Percentiles rank a stretch among this genome's conserved stretches.
Evolutionary conservation across 2,329 filamentous ascomycete species (phyloP).

Genomic region (Ceratocystis lukuohia): DNA sequence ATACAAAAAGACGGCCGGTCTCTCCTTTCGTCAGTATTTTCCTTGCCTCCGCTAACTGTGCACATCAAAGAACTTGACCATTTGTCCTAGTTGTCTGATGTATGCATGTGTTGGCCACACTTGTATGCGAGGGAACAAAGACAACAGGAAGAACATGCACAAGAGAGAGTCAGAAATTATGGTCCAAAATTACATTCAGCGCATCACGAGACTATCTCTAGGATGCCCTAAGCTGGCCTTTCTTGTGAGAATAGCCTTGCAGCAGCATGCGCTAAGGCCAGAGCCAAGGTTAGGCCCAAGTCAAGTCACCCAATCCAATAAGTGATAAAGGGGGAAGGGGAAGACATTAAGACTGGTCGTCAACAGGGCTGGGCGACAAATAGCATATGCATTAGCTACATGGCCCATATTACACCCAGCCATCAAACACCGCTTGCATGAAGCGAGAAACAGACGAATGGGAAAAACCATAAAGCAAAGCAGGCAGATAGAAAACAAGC

Average conservation of each 20-base stretch:
- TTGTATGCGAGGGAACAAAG: not conserved
- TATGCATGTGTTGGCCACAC: constrained; percentile 7
- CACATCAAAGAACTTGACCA: not conserved
- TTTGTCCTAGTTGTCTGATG: not conserved
- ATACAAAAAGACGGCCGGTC: not conserved
- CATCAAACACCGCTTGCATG: constrained; percentile 5
- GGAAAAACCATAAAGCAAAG: not conserved
- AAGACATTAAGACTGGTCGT: not conserved
- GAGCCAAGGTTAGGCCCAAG: too few species aligned
- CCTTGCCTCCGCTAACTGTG: not conserved
- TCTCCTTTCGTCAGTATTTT: not conserved
- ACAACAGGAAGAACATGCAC: not conserved
- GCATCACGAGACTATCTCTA: too few species aligned
- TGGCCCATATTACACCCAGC: not conserved
- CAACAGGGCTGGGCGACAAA: not conserved
- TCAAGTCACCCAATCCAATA: not conserved
- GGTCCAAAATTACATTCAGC: too few species aligned
- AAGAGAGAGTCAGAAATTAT: not conserved
- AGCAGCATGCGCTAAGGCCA: too few species aligned
- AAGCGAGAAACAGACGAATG: constrained; percentile 6
- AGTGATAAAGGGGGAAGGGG: not conserved
- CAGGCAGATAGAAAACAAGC: too few species aligned
- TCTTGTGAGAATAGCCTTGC: too few species aligned
- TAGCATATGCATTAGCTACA: not conserved
- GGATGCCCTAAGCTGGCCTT: too few species aligned